phyloP scores from a whole-genome alignment of 805 yeast species.

The Wickerhamiella azyma region DNA sequence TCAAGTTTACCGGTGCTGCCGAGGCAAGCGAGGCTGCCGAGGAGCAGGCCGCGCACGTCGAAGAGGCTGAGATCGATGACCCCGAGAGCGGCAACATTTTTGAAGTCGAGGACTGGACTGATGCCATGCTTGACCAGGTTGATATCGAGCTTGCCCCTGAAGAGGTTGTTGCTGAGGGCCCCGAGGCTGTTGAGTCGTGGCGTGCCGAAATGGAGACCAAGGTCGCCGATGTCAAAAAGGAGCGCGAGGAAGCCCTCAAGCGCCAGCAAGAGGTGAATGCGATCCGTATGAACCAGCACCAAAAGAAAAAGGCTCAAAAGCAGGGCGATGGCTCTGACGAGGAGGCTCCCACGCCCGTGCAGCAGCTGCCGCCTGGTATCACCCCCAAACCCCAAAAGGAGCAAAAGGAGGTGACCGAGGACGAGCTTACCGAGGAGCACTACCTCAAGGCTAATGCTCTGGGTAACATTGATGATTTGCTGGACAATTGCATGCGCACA shows the following conservation, averaged over 20 bases:
- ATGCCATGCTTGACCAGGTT: conserved; percentile 25
- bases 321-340: background rate
- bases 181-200: conserved; percentile 16
- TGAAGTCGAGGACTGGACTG: conserved; percentile 7
- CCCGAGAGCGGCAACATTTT: conserved; percentile 8
- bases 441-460: conserved; percentile 9
- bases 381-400: conserved; percentile 7
- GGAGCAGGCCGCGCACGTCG: conserved; percentile 49
- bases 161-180: conserved; percentile 19
- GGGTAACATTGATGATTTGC: conserved; percentile 10
- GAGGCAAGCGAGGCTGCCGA: conserved; percentile 2
- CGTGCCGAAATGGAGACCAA: conserved; percentile 7
- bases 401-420: conserved; percentile 2
- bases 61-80: conserved; percentile 40
- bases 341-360: conserved; percentile 2
- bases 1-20: background rate
- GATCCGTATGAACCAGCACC: conserved; percentile 2
- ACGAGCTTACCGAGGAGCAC: conserved; percentile 5
- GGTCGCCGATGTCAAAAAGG: conserved; percentile 5
- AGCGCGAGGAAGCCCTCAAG: background rate
- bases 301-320: conserved; percentile 1
- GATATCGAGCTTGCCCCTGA: conserved; percentile 16
- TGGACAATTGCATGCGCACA: conserved; percentile 15
- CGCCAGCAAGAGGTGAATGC: background rate
- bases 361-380: conserved; percentile 9